Evolutionary conservation across 306 rosid genomes (phyloP).

Genomic region (Ziziphus jujuba): DNA sequence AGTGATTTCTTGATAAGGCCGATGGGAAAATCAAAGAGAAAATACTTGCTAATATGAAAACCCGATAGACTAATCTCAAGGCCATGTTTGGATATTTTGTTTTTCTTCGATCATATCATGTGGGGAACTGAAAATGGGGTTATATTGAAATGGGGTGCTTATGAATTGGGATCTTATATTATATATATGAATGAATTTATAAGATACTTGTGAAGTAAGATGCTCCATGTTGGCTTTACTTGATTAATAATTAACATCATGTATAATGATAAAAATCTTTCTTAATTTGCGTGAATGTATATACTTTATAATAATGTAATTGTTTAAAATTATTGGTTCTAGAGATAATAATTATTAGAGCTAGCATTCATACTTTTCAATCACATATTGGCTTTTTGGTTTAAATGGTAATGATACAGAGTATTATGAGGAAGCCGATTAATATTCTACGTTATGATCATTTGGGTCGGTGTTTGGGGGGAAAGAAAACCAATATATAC

Average conservation of each 20-base stretch:
- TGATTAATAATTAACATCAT: conserved; percentile 30
- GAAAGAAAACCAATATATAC: background rate
- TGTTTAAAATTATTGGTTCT: too few species aligned
- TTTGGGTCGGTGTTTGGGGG: background rate
- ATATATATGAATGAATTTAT: conserved; percentile 25
- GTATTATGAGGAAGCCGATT: background rate
- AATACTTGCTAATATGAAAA: conserved; percentile 23
- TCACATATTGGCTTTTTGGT: too few species aligned
- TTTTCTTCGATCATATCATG: conserved; percentile 22
- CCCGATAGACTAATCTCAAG: background rate
- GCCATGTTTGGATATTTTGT: conserved; percentile 27
- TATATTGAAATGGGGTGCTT: background rate
- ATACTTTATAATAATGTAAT: background rate
- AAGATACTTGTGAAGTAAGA: conserved; percentile 34
- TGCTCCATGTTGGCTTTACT: conserved; percentile 33
- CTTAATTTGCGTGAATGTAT: conserved; percentile 26
- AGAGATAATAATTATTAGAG: too few species aligned
- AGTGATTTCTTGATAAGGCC: conserved; percentile 37
- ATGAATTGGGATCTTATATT: background rate
- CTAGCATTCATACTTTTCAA: too few species aligned
- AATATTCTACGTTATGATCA: background rate
- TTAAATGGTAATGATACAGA: conserved; percentile 1
- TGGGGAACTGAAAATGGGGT: conserved; percentile 24
- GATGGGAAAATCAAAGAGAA: conserved; percentile 34
- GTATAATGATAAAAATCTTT: background rate